phyloP scores from a whole-genome alignment of 2,329 filamentous ascomycete species.

The Colletotrichum destructivum region DNA sequence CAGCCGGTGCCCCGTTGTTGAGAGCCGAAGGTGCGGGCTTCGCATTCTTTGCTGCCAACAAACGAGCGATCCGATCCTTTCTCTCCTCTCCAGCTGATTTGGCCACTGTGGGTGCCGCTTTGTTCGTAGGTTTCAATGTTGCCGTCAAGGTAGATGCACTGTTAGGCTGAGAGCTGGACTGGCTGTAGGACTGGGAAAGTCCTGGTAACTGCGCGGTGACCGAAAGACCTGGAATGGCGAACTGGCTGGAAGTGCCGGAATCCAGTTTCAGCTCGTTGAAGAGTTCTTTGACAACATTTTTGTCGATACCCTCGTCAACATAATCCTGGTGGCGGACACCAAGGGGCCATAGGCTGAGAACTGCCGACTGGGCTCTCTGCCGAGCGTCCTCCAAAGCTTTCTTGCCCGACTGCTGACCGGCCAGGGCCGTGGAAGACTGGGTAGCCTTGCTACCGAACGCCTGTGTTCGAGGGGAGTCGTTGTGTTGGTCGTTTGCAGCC shows the following conservation, averaged over 20 bases:
- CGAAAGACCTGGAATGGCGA: background rate
- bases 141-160: background rate
- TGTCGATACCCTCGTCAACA: slow-evolving; percentile 80
- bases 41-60: slow-evolving; percentile 80
- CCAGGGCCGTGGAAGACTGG: background rate
- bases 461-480: background rate
- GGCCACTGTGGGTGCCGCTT: slow-evolving; percentile 40
- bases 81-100: slow-evolving; percentile 69
- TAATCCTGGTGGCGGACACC: slow-evolving; percentile 83
- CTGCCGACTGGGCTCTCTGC: slow-evolving; percentile 76
- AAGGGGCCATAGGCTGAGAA: slow-evolving; percentile 74
- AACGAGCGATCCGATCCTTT: slow-evolving; percentile 82
- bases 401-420: background rate
- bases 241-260: slow-evolving; percentile 47
- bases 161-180: slow-evolving; percentile 2
- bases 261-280: slow-evolving; percentile 79
- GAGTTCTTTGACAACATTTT: slow-evolving; percentile 72
- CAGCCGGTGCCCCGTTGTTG: slow-evolving; percentile 33
- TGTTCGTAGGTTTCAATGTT: slow-evolving; percentile 9
- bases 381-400: slow-evolving; percentile 58
- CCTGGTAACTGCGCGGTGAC: background rate
- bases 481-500: background rate
- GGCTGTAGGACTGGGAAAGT: slow-evolving; percentile 3
- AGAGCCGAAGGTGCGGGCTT: slow-evolving; percentile 55
- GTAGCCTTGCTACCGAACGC: background rate